Base-by-base conservation (phyloP, 2,329 filamentous ascomycete species). In the Pseudocercospora fuligena region DNA sequence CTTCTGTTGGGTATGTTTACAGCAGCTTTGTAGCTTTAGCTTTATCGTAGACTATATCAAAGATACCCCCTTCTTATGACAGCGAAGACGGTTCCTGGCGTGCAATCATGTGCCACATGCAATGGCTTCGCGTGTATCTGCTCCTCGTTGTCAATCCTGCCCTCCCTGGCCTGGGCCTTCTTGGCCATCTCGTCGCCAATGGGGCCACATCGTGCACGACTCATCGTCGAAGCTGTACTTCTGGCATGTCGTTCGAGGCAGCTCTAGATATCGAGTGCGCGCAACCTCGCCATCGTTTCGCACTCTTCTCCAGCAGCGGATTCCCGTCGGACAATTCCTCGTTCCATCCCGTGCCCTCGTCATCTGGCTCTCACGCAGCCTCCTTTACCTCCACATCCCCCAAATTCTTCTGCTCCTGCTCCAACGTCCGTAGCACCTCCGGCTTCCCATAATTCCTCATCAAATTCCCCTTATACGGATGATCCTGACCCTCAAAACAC, bases 401-500 rank as follows among this genome's bases (percentile, higher is more conserved):
- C 51, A 61, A 6, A 23, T 54, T 33, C 11, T 40, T 61, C 31
- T 36, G 66, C 46, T 47, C 31, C 36, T 61, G 43, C 36, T 67
- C 47, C 23, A 82, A 74, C 43, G 79, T 75, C 66, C 72, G 77
- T 70, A 78, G 79, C 6, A 84, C 77, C 61, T 78, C 77, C 40
- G 51, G 78, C n/a, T 21, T 64, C 47, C 64, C 60, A 59, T 81
- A 86, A 73, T 94, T 90, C 77, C 87, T 88, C 60, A 97, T 81
- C 69, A 98, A 81, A 77, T 99, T 99, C 80, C 90, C 81, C 86
- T 92, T 92, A 80, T 97, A 98, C 46, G 95, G 96, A 83, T 99
- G 94, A 25, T 89, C 88, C 46, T 88, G 85, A n/a, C 94, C 93
- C 82, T 99, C 96, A 80, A 97, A 99, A 87, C 86, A 84, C 87